Percentiles rank a stretch among this genome's conserved stretches.
Evolutionary conservation across 305 asterid species (phyloP).

Genomic region (Fraxinus paxiana): DNA sequence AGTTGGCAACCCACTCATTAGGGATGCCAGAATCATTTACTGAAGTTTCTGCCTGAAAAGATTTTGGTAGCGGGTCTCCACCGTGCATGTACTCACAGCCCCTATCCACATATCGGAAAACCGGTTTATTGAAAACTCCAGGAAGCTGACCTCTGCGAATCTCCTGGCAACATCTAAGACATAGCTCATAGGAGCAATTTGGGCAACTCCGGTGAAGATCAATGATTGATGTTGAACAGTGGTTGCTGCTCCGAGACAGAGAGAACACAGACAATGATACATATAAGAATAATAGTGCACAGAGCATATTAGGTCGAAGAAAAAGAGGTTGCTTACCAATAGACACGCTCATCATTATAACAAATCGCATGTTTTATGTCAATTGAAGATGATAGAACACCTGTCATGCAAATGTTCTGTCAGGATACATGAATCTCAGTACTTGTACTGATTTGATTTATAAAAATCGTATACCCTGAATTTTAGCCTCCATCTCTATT

Average conservation of each 20-base stretch:
- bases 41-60: conserved; percentile 24
- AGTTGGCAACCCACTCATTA: conserved; percentile 35
- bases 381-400: conserved; percentile 42
- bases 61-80: conserved; percentile 51
- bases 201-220: conserved; percentile 94
- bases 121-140: conserved; percentile 26
- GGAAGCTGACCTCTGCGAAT: conserved; percentile 48
- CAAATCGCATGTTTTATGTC: conserved; percentile 49
- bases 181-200: conserved; percentile 72
- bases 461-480: conserved; percentile 42
- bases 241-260: conserved; percentile 51
- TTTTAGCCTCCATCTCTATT: conserved; percentile 50
- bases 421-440: not conserved
- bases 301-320: conserved; percentile 6
- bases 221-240: conserved; percentile 80
- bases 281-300: not conserved
- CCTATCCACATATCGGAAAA: conserved; percentile 33
- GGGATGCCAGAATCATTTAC: conserved; percentile 28
- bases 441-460: not conserved
- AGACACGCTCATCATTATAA: conserved; percentile 71
- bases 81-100: conserved; percentile 85
- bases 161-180: conserved; percentile 71
- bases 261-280: conserved; percentile 1
- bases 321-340: conserved; percentile 48
- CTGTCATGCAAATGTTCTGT: conserved; percentile 36